Conservation (phyloP, 768 basidiomycete genomes). For the Rhodosporidiobolus odoratus region DNA sequence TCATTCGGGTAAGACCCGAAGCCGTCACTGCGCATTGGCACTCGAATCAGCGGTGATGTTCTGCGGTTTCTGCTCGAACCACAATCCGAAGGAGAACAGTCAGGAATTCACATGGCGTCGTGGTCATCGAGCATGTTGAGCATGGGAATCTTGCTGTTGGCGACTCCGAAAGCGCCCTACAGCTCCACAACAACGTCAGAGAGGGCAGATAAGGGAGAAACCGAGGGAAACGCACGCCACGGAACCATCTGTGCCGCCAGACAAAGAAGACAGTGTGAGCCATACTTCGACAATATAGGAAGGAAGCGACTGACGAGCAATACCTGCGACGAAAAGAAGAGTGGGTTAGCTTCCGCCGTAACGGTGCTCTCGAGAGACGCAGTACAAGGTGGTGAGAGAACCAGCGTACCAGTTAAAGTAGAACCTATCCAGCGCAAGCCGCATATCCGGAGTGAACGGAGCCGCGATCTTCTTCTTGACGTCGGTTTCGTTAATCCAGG, state of each 20-base stretch:
- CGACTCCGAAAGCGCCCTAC: constrained; percentile 41
- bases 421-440: constrained; percentile 65
- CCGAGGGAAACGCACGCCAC: constrained; percentile 5
- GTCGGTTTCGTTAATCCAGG: constrained; percentile 67
- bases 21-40: constrained; percentile 40
- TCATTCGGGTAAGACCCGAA: constrained; percentile 67
- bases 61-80: too few relatives aligned
- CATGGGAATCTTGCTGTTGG: constrained; percentile 39
- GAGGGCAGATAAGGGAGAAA: not conserved
- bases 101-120: too few relatives aligned
- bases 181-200: too few relatives aligned
- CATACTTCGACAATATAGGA: not conserved
- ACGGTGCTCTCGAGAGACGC: constrained; percentile 1
- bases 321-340: constrained; percentile 2
- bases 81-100: too few relatives aligned
- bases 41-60: too few relatives aligned
- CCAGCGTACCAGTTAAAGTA: constrained; percentile 31
- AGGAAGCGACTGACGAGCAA: constrained; percentile 9
- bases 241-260: constrained; percentile 40
- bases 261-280: not conserved
- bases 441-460: constrained; percentile 66
- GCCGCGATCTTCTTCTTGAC: constrained; percentile 57
- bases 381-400: not conserved
- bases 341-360: not conserved
- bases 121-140: constrained; percentile 49